phyloP scores from a whole-genome alignment of 2,329 filamentous ascomycete species.

The Hymenoscyphus repandus region DNA sequence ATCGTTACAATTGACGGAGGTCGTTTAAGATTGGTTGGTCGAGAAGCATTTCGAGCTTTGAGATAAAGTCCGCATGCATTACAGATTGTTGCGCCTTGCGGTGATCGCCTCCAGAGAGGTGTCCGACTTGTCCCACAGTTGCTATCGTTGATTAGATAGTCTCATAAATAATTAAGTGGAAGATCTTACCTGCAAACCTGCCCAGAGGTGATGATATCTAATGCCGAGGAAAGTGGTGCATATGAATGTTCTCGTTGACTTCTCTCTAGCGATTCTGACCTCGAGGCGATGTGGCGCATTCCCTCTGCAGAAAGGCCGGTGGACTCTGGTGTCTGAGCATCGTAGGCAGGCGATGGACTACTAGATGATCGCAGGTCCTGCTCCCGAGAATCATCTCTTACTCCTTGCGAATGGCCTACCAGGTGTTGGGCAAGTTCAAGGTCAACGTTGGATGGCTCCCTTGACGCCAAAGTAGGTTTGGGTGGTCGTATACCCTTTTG shows the following conservation, averaged over 20 bases:
- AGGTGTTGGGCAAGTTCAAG: conserved; percentile 23
- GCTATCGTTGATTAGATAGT: conserved; percentile 44
- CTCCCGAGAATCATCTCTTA: conserved; percentile 2
- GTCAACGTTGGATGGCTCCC: conserved; percentile 24
- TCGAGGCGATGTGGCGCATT: conserved; percentile 14
- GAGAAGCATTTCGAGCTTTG: conserved; percentile 86
- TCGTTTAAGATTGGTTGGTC: conserved; percentile 86
- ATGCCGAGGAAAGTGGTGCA: conserved; percentile 11
- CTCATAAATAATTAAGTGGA: not conserved
- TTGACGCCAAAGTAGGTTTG: conserved; percentile 16
- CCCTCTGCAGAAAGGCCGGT: conserved; percentile 13
- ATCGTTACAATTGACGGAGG: conserved; percentile 47
- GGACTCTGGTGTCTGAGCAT: conserved; percentile 15
- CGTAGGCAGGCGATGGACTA: conserved; percentile 14
- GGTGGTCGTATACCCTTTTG: conserved; percentile 21
- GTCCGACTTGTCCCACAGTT: conserved; percentile 95
- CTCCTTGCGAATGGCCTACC: conserved; percentile 20
- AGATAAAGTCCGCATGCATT: conserved; percentile 95
- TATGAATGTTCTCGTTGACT: conserved; percentile 19
- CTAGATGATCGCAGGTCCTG: conserved; percentile 9
- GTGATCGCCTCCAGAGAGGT: conserved; percentile 89
- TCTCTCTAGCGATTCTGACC: conserved; percentile 17
- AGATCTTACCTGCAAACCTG: conserved; percentile 65
- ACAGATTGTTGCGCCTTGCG: conserved; percentile 90
- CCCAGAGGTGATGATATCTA: conserved; percentile 40